These are phyloP conservation scores for Cladophialophora yegresii DNA, from an alignment of 2,329 filamentous ascomycete genomes.

Conservation along the genomic window DNA sequence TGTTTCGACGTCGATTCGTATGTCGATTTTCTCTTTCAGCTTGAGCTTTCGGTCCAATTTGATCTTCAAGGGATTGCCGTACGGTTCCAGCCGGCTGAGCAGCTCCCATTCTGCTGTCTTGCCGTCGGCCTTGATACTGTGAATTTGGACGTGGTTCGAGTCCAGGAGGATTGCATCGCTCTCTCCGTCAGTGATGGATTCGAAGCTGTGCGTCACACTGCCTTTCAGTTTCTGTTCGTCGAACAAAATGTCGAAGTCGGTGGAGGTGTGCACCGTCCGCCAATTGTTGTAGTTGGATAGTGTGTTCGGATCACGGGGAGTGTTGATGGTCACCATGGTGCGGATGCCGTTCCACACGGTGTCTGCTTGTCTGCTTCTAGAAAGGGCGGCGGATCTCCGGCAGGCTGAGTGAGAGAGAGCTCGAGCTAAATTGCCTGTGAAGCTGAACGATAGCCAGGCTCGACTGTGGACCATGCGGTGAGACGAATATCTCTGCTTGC, in stretches of 20 bases:
- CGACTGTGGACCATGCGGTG: slow-evolving; percentile 14
- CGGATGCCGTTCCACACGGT: slow-evolving; percentile 11
- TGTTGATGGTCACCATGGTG: slow-evolving; percentile 43
- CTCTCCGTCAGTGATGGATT: slow-evolving; percentile 72
- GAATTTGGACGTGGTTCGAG: slow-evolving; percentile 78
- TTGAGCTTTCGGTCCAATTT: slow-evolving; percentile 51
- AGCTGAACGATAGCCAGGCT: slow-evolving; percentile 4
- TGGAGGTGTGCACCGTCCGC: slow-evolving; percentile 78
- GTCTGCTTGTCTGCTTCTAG: slow-evolving; percentile 3
- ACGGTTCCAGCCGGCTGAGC: slow-evolving; percentile 69
- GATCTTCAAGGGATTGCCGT: slow-evolving; percentile 55
- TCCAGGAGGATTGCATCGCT: slow-evolving; percentile 81
- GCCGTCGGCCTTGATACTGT: slow-evolving; percentile 69
- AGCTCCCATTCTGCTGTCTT: slow-evolving; percentile 68
- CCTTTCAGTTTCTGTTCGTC: slow-evolving; percentile 74
- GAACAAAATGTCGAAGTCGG: slow-evolving; percentile 82
- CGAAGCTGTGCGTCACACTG: slow-evolving; percentile 72
- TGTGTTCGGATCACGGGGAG: slow-evolving; percentile 79
- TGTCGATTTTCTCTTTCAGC: slow-evolving; percentile 50
- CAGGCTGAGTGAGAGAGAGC: neutral
- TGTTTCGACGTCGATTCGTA: slow-evolving; percentile 71
- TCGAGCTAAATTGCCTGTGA: slow-evolving; percentile 1
- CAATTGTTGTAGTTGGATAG: slow-evolving; percentile 89
- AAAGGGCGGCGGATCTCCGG: neutral
- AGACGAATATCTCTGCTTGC: neutral